phyloP scores from a whole-genome alignment of 192 early-diverging fungal genomes.

The Coemansia sp. region DNA sequence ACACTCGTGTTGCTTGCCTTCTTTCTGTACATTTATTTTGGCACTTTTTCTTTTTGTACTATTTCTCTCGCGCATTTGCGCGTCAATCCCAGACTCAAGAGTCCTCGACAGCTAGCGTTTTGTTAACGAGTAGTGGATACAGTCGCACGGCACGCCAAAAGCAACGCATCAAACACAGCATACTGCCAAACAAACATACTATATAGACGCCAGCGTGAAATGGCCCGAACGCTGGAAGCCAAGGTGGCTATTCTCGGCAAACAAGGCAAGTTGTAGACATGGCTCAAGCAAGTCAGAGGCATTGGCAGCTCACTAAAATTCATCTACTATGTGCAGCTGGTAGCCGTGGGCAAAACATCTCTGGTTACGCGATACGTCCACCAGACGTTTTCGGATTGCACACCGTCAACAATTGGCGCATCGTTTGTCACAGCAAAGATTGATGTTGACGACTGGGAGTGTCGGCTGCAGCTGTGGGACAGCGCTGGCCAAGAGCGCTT shows the following conservation, averaged over 20 bases:
- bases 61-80: constrained; percentile 2
- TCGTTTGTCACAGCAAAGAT: constrained; percentile 76
- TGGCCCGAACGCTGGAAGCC: constrained; percentile 60
- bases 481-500: constrained; percentile 73
- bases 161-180: not conserved
- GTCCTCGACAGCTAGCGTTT: not conserved
- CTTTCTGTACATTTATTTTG: not conserved
- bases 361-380: constrained; percentile 72
- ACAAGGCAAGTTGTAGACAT: constrained; percentile 57
- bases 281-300: not conserved
- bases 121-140: not conserved
- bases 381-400: constrained; percentile 73
- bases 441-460: constrained; percentile 74
- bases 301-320: not conserved
- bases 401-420: constrained; percentile 74
- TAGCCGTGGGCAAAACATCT: constrained; percentile 80
- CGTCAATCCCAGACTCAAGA: not conserved
- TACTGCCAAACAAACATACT: not conserved
- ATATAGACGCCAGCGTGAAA: constrained; percentile 11
- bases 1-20: not conserved
- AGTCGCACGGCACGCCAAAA: not conserved
- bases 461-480: constrained; percentile 76
- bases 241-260: constrained; percentile 76
- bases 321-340: not conserved
- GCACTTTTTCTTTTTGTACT: not conserved